A percentile compares a stretch with the other conserved stretches of the same genome.
Conservation (phyloP, 768 basidiomycete genomes). For the Boletus rubroflammeus region DNA sequence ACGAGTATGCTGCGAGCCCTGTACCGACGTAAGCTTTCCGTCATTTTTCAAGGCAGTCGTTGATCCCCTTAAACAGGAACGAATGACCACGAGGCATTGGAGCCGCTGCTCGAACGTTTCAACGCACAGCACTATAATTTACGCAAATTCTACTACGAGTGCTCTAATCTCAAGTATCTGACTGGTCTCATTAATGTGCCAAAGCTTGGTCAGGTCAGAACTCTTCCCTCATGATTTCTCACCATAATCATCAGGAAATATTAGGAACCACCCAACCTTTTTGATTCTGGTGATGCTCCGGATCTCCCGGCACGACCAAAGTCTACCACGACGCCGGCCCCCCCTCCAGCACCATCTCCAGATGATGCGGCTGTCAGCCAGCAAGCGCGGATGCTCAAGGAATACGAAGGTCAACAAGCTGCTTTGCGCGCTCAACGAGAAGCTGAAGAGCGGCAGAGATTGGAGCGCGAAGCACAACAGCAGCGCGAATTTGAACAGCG, state of each 20-base stretch:
- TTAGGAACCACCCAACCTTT: constrained; percentile 94
- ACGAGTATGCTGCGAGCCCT: constrained; percentile 98
- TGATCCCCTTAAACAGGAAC: constrained; percentile 57
- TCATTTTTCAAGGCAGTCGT: not conserved
- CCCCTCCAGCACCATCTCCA: constrained; percentile 72
- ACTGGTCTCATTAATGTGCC: constrained; percentile 98
- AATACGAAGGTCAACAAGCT: constrained; percentile 95
- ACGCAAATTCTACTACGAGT: constrained; percentile 98
- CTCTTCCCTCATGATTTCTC: not conserved
- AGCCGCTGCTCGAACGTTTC: constrained; percentile 85
- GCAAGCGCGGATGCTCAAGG: constrained; percentile 90
- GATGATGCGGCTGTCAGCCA: constrained; percentile 74
- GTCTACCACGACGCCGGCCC: constrained; percentile 49
- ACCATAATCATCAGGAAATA: not conserved
- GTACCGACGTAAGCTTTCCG: constrained; percentile 70
- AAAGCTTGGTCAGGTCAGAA: constrained; percentile 80
- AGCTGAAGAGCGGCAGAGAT: constrained; percentile 76
- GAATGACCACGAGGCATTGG: constrained; percentile 82
- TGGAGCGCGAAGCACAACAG: constrained; percentile 72
- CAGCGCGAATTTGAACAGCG: constrained; percentile 88
- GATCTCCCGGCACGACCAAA: constrained; percentile 83
- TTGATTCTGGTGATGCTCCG: constrained; percentile 78
- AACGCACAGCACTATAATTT: constrained; percentile 88
- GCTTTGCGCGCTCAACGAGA: constrained; percentile 78
- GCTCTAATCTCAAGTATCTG: constrained; percentile 96